phyloP scores from a whole-genome alignment of 495 filamentous ascomycete genomes.

The Talaromyces stipitatus region DNA sequence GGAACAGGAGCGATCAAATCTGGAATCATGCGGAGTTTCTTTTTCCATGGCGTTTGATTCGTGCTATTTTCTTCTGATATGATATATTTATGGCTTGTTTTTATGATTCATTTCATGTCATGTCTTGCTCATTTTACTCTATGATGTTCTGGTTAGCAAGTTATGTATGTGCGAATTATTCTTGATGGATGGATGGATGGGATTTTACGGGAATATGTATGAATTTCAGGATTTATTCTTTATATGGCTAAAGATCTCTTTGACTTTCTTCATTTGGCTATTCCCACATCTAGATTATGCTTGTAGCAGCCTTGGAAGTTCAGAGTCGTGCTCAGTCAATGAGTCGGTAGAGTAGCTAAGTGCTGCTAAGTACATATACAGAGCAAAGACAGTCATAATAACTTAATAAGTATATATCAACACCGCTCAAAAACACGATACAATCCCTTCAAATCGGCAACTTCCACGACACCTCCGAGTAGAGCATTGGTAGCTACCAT shows the following conservation, averaged over 20 bases:
- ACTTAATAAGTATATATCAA: slow-evolving; percentile 29
- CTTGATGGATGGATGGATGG: neutral
- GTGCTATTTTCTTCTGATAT: neutral
- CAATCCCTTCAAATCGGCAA: slow-evolving; percentile 88
- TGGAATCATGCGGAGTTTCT: neutral
- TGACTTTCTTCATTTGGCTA: no score
- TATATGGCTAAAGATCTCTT: no score
- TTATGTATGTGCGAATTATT: neutral
- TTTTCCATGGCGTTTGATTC: neutral
- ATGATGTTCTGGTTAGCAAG: neutral
- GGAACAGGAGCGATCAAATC: neutral
- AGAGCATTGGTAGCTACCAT: slow-evolving; percentile 77
- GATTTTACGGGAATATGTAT: neutral
- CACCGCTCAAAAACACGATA: slow-evolving; percentile 98
- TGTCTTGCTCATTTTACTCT: neutral
- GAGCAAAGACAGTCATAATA: neutral
- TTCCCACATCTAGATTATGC: no score
- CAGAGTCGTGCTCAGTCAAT: no score
- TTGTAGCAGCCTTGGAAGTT: neutral
- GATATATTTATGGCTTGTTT: neutral
- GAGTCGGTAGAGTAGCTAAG: no score
- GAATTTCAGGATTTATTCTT: neutral
- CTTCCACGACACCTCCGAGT: slow-evolving; percentile 74
- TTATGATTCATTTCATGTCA: neutral
- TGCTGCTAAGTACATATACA: no score